Conservation (phyloP, 2,329 filamentous ascomycete species). For the Talaromyces sp. region DNA sequence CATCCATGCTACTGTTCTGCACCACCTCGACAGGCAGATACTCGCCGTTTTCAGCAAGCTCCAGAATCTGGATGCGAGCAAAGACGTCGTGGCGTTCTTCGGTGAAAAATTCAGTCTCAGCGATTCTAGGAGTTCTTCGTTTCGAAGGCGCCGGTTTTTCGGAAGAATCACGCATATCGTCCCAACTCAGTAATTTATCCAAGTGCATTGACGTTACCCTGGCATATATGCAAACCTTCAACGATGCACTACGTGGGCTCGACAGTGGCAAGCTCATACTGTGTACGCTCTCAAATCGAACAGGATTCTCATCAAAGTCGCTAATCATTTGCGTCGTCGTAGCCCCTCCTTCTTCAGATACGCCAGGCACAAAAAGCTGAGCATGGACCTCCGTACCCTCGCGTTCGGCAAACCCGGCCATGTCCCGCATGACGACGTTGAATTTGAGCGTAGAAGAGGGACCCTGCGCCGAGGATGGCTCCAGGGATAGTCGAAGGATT, state of each 20-base stretch:
- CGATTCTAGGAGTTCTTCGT: slow-evolving; percentile 64
- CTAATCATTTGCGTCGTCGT: slow-evolving; percentile 93
- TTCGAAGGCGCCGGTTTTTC: slow-evolving; percentile 53
- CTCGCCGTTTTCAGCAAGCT: slow-evolving; percentile 84
- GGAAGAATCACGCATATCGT: slow-evolving; percentile 84
- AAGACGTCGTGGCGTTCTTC: slow-evolving; percentile 95
- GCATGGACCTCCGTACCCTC: slow-evolving; percentile 95
- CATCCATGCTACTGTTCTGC: slow-evolving; percentile 76
- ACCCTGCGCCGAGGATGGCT: slow-evolving; percentile 88
- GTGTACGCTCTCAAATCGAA: slow-evolving; percentile 96
- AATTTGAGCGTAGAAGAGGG: slow-evolving; percentile 93
- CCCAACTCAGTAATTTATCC: slow-evolving; percentile 96
- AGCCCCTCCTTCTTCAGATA: slow-evolving; percentile 83
- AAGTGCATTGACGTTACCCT: slow-evolving; percentile 89
- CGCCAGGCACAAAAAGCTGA: slow-evolving; percentile 89
- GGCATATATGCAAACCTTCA: slow-evolving; percentile 88
- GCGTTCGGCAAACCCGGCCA: slow-evolving; percentile 89
- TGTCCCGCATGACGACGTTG: slow-evolving; percentile 96
- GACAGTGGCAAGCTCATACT: slow-evolving; percentile 91
- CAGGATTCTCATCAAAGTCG: slow-evolving; percentile 86
- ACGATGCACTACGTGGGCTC: slow-evolving; percentile 66
- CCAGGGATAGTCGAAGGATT: slow-evolving; percentile 83
- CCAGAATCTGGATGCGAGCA: slow-evolving; percentile 79
- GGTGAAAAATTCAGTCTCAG: slow-evolving; percentile 87
- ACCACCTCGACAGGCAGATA: slow-evolving; percentile 92